These are phyloP conservation scores for Protomyces inundatus DNA, from an alignment of 1,139 yeast genomes.

Conservation along the genomic window DNA sequence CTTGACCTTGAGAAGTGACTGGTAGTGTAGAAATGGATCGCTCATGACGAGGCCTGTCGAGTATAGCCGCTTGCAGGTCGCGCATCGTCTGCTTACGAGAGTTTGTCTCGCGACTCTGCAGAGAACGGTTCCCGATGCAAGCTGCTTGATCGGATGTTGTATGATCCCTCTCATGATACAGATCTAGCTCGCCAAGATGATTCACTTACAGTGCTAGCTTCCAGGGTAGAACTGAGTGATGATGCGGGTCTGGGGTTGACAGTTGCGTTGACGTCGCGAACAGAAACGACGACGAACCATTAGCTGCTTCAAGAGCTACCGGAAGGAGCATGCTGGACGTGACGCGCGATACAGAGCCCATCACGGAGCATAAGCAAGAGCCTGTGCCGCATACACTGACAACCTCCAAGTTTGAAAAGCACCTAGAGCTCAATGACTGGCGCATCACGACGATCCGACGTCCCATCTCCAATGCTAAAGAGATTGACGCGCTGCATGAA, in stretches of 20 bases:
- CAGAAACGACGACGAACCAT: background rate
- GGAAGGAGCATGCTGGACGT: background rate
- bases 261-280: too few relatives aligned
- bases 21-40: conserved; percentile 59
- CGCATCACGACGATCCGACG: conserved; percentile 62
- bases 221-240: too few relatives aligned
- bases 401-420: background rate
- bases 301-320: background rate
- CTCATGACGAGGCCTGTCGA: conserved; percentile 46
- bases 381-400: conserved; percentile 26
- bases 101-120: background rate
- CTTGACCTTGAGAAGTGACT: conserved; percentile 51
- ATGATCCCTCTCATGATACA: too few relatives aligned
- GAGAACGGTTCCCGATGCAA: too few relatives aligned
- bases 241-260: too few relatives aligned
- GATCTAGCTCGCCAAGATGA: too few relatives aligned
- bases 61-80: background rate
- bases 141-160: too few relatives aligned
- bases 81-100: background rate
- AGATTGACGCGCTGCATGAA: conserved; percentile 64
- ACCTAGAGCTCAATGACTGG: conserved; percentile 46
- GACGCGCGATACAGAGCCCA: background rate
- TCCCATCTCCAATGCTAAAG: conserved; percentile 71
- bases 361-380: background rate
- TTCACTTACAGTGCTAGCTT: too few relatives aligned